Percentiles rank a stretch among this genome's conserved stretches.
Evolutionary conservation across 1,284 basidiomycete species (phyloP).

Genomic region (Moesziomyces sp.): DNA sequence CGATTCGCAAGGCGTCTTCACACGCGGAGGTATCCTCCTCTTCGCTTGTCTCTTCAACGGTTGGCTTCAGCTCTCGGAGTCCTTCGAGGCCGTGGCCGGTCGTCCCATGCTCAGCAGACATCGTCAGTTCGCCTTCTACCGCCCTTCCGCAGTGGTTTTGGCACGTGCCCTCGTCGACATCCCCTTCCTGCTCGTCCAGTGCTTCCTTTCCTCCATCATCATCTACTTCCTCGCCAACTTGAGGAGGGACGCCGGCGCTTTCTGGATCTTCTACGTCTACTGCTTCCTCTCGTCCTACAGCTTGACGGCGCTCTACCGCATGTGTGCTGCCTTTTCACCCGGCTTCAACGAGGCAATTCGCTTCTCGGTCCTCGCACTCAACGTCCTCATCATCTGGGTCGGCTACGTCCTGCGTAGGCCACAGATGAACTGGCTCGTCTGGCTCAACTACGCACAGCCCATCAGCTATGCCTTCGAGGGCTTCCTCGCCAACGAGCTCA

Average conservation of each 20-base stretch:
- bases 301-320: constrained; percentile 49
- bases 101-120: constrained; percentile 64
- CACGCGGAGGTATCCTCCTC: constrained; percentile 68
- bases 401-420: constrained; percentile 73
- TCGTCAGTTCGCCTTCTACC: constrained; percentile 59
- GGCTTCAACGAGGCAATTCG: constrained; percentile 68
- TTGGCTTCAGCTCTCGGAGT: constrained; percentile 64
- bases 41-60: constrained; percentile 69
- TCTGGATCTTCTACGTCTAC: constrained; percentile 73
- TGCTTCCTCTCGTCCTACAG: constrained; percentile 50
- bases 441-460: constrained; percentile 70
- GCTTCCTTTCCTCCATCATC: constrained; percentile 68
- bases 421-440: constrained; percentile 77
- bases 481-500: constrained; percentile 71
- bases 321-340: constrained; percentile 48
- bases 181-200: constrained; percentile 68
- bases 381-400: constrained; percentile 50
- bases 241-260: constrained; percentile 49
- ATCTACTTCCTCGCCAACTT: constrained; percentile 65
- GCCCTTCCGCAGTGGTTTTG: constrained; percentile 58
- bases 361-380: constrained; percentile 49
- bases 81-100: constrained; percentile 72
- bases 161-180: constrained; percentile 65
- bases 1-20: constrained; percentile 54
- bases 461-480: constrained; percentile 82